Evolutionary conservation across 306 rosid genomes (phyloP).

Genomic region (Dicorynia guianensis): DNA sequence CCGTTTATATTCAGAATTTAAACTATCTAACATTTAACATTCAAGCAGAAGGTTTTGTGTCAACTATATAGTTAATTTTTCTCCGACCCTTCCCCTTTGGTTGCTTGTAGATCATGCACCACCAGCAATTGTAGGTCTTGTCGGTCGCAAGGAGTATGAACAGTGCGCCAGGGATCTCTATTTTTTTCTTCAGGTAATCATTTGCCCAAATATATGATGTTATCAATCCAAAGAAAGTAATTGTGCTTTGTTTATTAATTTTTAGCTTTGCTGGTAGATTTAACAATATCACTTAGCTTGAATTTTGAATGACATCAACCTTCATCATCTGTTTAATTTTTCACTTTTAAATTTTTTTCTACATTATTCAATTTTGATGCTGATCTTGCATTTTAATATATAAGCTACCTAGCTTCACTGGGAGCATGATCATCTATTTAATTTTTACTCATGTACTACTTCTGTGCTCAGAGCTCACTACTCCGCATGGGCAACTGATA

Average conservation of each 20-base stretch:
- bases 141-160: slow-evolving; percentile 91
- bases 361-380: not conserved
- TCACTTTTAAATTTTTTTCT: not conserved
- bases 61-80: not conserved
- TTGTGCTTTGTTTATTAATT: slow-evolving; percentile 20
- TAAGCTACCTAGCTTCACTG: slow-evolving; percentile 14
- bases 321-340: not conserved
- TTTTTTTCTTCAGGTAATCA: slow-evolving; percentile 89
- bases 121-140: slow-evolving; percentile 84
- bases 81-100: not conserved
- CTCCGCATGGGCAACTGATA: not conserved
- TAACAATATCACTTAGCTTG: not conserved
- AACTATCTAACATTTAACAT: not conserved
- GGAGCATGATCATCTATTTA: slow-evolving; percentile 19
- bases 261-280: not conserved
- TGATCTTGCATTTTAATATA: slow-evolving; percentile 22
- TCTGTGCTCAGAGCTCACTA: slow-evolving; percentile 17
- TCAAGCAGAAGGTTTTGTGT: not conserved
- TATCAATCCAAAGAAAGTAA: slow-evolving; percentile 16
- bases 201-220: not conserved
- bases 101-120: slow-evolving; percentile 79
- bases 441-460: not conserved
- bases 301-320: not conserved
- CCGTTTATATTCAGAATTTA: slow-evolving; percentile 15
- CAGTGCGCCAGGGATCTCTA: slow-evolving; percentile 94